Base-by-base conservation (phyloP, 2,329 filamentous ascomycete species). In the Neopestalotiopsis rosae region DNA sequence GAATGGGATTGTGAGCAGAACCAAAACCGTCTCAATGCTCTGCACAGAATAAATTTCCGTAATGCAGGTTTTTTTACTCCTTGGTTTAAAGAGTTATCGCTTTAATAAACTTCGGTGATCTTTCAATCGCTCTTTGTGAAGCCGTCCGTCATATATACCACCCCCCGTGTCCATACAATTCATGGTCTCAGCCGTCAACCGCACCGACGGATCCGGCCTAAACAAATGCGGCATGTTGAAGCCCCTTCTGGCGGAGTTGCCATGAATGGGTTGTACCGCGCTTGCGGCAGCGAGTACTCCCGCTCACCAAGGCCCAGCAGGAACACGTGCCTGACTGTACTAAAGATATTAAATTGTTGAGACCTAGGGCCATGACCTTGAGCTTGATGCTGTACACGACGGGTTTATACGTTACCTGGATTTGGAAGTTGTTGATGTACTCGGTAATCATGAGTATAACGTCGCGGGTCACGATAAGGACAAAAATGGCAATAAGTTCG, bases 291-390 rank as follows among this genome's bases (percentile, higher is more conserved):
- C 38, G 61, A 64, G 38, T 64, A 64, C 38, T 49, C n/a, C 17
- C 28, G 34, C 40, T 64, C 61, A 64, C 34, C 34, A 38, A 64
- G n/a, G 38, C 30, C 38, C 34, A 64, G 28, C 61, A 64, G 9
- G 34, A 24, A 30, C 61, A 64, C 17, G 61, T 64, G 2, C 61
- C 40, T 24, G 61, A 64, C 40, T 64, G 61, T 5, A 64, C 61
- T 17, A 64, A n/a, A 14, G 40, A 64, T n/a, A 64, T 5, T 14
- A 64, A 17, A 20, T 64, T 64, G 34, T 87, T 80, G 10, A 90
- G 78, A 52, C 90, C 84, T 14, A 86, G 84, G 70, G 85, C 84
- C 75, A 89, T 88, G n/a, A 88, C 81, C 69, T 87, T 87, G 56
- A 87, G 79, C 71, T 85, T 85, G 72, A 84, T 75, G 59, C 78